phyloP scores from a whole-genome alignment of 2,329 filamentous ascomycete genomes.

The Chaetomiaceae sp. region DNA sequence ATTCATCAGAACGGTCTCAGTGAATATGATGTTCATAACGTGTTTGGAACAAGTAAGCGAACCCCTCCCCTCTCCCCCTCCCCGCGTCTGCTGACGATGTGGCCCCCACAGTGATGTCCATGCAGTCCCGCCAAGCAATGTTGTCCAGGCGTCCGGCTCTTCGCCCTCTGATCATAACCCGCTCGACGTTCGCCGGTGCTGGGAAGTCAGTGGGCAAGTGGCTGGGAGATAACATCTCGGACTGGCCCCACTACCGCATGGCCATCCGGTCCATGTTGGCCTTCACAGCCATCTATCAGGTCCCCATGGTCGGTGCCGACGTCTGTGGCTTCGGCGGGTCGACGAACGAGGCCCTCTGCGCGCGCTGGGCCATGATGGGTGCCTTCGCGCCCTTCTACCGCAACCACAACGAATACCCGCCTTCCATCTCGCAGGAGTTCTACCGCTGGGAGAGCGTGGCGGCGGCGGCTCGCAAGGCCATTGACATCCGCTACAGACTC shows the following conservation, averaged over 20 bases:
- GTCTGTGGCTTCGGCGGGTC: slow-evolving; percentile 71
- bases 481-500: slow-evolving; percentile 64
- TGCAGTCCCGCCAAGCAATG: slow-evolving; percentile 62
- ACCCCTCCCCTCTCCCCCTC: slow-evolving; percentile 26
- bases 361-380: slow-evolving; percentile 70
- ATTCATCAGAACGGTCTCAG: slow-evolving; percentile 62
- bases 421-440: slow-evolving; percentile 61
- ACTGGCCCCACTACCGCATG: slow-evolving; percentile 55
- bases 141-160: slow-evolving; percentile 56
- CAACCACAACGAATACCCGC: slow-evolving; percentile 57
- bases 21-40: slow-evolving; percentile 73
- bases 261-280: slow-evolving; percentile 56
- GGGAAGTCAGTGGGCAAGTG: slow-evolving; percentile 60
- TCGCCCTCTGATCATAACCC: slow-evolving; percentile 68
- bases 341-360: slow-evolving; percentile 64
- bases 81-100: background rate
- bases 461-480: slow-evolving; percentile 58
- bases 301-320: slow-evolving; percentile 67
- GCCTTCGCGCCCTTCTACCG: slow-evolving; percentile 74
- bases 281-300: slow-evolving; percentile 61
- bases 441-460: slow-evolving; percentile 63
- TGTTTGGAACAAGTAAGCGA: slow-evolving; percentile 72
- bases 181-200: slow-evolving; percentile 70
- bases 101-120: slow-evolving; percentile 56
- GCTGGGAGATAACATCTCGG: slow-evolving; percentile 54